These are phyloP conservation scores for Hymenoscyphus fructigenus DNA, from an alignment of 2,329 filamentous ascomycete species.

Conservation along the genomic window DNA sequence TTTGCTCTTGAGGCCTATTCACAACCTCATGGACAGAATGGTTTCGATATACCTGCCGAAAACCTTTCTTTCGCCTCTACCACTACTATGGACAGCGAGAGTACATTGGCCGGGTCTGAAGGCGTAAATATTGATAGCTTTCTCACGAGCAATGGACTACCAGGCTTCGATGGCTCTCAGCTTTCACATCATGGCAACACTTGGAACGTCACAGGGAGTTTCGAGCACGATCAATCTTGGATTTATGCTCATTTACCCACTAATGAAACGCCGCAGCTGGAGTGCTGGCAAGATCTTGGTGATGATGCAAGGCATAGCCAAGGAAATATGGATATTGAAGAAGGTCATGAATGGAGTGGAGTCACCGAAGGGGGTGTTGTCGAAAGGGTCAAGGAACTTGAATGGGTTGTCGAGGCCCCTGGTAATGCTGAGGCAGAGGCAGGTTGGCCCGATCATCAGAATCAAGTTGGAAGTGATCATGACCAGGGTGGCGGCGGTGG, in stretches of 20 bases:
- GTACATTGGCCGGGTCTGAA: conserved; percentile 32
- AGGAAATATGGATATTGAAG: conserved; percentile 3
- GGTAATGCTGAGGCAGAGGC: background rate
- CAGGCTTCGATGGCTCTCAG: conserved; percentile 17
- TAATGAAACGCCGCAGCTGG: conserved; percentile 5
- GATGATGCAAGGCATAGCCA: background rate
- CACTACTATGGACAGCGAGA: conserved; percentile 35
- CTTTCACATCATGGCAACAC: conserved; percentile 4
- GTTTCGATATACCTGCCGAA: conserved; percentile 26
- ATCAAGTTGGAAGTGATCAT: background rate
- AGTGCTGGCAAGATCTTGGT: conserved; percentile 9
- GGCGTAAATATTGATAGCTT: conserved; percentile 24
- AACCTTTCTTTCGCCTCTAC: conserved; percentile 42
- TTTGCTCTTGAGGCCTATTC: conserved; percentile 20
- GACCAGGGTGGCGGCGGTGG: background rate
- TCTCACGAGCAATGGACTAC: conserved; percentile 13
- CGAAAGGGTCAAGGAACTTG: conserved; percentile 5
- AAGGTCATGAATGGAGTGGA: conserved; percentile 2
- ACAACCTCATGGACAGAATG: background rate
- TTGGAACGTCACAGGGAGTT: conserved; percentile 15
- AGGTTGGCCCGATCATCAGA: conserved; percentile 17
- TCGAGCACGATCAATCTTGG: conserved; percentile 17
- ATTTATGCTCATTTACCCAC: background rate
- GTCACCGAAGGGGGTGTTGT: conserved; percentile 3
- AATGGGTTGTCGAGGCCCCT: conserved; percentile 11